These are phyloP conservation scores for Colletotrichum eremochloae DNA, from an alignment of 2,329 filamentous ascomycete genomes.

Conservation along the genomic window DNA sequence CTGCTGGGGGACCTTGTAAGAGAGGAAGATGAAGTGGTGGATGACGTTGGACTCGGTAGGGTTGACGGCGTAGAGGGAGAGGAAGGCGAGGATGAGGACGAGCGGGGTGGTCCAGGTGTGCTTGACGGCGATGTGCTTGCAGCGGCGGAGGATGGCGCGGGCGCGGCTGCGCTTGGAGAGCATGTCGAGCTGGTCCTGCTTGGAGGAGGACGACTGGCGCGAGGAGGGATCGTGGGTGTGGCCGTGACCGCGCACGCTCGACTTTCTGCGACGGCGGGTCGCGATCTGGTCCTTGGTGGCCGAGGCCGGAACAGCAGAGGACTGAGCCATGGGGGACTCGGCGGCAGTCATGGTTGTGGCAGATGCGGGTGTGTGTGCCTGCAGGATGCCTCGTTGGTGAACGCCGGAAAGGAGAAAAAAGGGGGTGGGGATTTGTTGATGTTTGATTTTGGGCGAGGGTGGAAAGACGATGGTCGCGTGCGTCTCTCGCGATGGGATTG, in stretches of 20 bases:
- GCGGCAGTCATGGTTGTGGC: slow-evolving; percentile 34
- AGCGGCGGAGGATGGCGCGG: slow-evolving; percentile 37
- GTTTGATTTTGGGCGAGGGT: background rate
- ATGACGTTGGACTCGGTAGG: slow-evolving; percentile 75
- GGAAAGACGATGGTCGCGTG: slow-evolving; percentile 1
- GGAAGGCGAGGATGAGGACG: slow-evolving; percentile 64
- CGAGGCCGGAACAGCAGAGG: slow-evolving; percentile 16
- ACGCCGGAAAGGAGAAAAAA: background rate
- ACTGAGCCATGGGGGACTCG: slow-evolving; percentile 30
- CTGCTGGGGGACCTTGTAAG: slow-evolving; percentile 70
- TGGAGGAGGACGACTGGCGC: slow-evolving; percentile 12
- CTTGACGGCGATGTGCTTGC: slow-evolving; percentile 41
- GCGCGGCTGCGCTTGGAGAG: slow-evolving; percentile 40
- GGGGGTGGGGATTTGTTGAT: background rate
- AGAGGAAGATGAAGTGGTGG: slow-evolving; percentile 76
- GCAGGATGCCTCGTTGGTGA: background rate
- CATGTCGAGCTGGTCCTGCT: slow-evolving; percentile 38
- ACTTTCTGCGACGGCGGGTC: slow-evolving; percentile 40
- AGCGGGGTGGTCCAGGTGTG: slow-evolving; percentile 64
- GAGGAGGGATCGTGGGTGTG: slow-evolving; percentile 15
- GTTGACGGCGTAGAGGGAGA: slow-evolving; percentile 71
- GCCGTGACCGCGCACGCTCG: slow-evolving; percentile 36
- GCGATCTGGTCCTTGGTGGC: slow-evolving; percentile 33
- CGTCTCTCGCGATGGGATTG: background rate
- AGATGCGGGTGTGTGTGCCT: background rate